A percentile compares a stretch with the other conserved stretches of the same genome.
Evolutionary conservation across 805 yeast genomes (phyloP).

Genomic region (Cyberlindnera americana): DNA sequence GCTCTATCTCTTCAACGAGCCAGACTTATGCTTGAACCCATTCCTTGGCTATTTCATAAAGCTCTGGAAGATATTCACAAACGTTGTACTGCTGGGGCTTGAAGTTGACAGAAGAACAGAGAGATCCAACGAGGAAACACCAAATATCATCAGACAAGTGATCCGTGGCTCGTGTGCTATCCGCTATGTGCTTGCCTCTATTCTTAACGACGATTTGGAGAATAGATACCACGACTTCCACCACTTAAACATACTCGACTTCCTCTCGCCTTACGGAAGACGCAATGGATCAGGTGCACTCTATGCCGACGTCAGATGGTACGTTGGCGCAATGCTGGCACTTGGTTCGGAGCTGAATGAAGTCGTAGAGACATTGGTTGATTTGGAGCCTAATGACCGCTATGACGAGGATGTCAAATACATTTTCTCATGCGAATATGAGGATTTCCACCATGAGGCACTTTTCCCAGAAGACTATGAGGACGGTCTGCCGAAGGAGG

Average conservation of each 20-base stretch:
- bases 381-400: conserved; percentile 56
- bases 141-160: conserved; percentile 43
- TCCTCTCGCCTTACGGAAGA: conserved; percentile 66
- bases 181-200: conserved; percentile 56
- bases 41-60: conserved; percentile 54
- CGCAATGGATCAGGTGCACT: conserved; percentile 58
- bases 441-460: conserved; percentile 35
- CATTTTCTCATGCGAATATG: conserved; percentile 55
- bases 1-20: conserved; percentile 32
- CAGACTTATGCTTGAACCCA: conserved; percentile 53
- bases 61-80: conserved; percentile 66
- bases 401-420: conserved; percentile 67
- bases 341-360: conserved; percentile 45
- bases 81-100: conserved; percentile 53
- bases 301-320: conserved; percentile 53
- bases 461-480: conserved; percentile 24
- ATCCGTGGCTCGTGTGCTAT: conserved; percentile 64
- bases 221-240: conserved; percentile 50
- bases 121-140: conserved; percentile 30
- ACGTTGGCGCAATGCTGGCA: conserved; percentile 52
- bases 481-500: conserved; percentile 34
- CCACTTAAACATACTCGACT: conserved; percentile 55
- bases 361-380: conserved; percentile 50
- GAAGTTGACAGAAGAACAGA: conserved; percentile 54
- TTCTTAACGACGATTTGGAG: conserved; percentile 47